Conservation (phyloP, 805 yeast genomes). For the Wickerhamomyces mucosus region DNA sequence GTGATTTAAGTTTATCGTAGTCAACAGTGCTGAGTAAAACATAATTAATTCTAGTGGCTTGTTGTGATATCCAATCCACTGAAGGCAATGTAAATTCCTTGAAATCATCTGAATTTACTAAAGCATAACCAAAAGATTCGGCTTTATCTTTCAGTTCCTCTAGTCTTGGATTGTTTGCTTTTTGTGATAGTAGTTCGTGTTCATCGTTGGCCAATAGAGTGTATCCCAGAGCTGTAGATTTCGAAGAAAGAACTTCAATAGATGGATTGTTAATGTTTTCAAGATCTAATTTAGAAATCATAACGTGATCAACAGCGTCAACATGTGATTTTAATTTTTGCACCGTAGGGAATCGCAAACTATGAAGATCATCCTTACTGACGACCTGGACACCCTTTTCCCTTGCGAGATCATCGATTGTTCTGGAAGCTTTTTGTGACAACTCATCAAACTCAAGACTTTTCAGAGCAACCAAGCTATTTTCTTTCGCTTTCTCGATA, state of each 20-base stretch:
- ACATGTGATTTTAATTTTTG: slow-evolving; percentile 8
- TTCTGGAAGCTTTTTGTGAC: slow-evolving; percentile 11
- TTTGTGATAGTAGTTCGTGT: slow-evolving; percentile 4
- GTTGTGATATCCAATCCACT: slow-evolving; percentile 12
- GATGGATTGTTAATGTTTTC: slow-evolving; percentile 4
- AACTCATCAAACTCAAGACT: slow-evolving; percentile 7
- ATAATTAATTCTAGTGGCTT: slow-evolving; percentile 6
- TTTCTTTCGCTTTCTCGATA: slow-evolving; percentile 6
- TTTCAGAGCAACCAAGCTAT: slow-evolving; percentile 10
- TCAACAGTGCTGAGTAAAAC: slow-evolving; percentile 9
- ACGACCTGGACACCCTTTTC: slow-evolving; percentile 17
- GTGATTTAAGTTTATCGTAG: slow-evolving; percentile 3
- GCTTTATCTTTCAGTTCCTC: slow-evolving; percentile 12
- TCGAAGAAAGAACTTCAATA: slow-evolving; percentile 1
- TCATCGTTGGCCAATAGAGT: slow-evolving; percentile 9
- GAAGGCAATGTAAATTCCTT: slow-evolving; percentile 17
- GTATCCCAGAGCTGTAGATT: not conserved
- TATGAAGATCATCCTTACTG: slow-evolving; percentile 6
- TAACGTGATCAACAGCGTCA: slow-evolving; percentile 1
- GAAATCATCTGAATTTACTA: slow-evolving; percentile 14
- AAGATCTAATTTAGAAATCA: slow-evolving; percentile 11
- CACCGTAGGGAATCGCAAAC: slow-evolving; percentile 8
- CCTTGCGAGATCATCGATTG: slow-evolving; percentile 16
- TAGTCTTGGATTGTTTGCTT: slow-evolving; percentile 17
- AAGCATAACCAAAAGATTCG: slow-evolving; percentile 4